A percentile compares a stretch with the other conserved stretches of the same genome.
Evolutionary conservation across 805 yeast genomes (phyloP).

Genomic region (Cyberlindnera mycetangii): DNA sequence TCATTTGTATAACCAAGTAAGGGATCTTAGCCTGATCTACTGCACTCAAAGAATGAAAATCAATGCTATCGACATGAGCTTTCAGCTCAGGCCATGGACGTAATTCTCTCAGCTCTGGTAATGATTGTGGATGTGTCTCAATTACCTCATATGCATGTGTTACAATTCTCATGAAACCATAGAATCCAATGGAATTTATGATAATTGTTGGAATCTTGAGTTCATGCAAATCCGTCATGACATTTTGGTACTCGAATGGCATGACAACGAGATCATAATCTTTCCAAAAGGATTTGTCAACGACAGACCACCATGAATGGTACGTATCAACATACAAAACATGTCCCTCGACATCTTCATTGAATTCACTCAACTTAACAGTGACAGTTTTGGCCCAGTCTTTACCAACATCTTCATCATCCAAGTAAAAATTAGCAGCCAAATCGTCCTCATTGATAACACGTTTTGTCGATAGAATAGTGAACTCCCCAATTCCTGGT

Average conservation of each 20-base stretch:
- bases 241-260: slow-evolving; percentile 29
- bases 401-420: slow-evolving; percentile 40
- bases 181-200: slow-evolving; percentile 57
- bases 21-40: slow-evolving; percentile 63
- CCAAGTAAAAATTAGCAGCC: slow-evolving; percentile 61
- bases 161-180: slow-evolving; percentile 54
- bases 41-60: slow-evolving; percentile 42
- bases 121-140: slow-evolving; percentile 67
- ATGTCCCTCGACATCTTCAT: slow-evolving; percentile 46
- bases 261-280: slow-evolving; percentile 50
- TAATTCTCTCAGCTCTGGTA: slow-evolving; percentile 66
- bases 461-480: slow-evolving; percentile 49
- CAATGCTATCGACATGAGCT: slow-evolving; percentile 47
- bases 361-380: slow-evolving; percentile 49
- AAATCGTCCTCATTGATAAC: slow-evolving; percentile 42
- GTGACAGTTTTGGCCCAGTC: slow-evolving; percentile 39
- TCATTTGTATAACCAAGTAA: slow-evolving; percentile 56
- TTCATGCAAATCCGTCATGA: slow-evolving; percentile 40
- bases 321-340: slow-evolving; percentile 11
- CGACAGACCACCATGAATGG: slow-evolving; percentile 13
- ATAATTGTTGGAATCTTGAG: slow-evolving; percentile 52
- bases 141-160: slow-evolving; percentile 60
- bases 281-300: slow-evolving; percentile 37
- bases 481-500: slow-evolving; percentile 67
- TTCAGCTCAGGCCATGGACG: slow-evolving; percentile 70